Conservation (phyloP, 2,329 filamentous ascomycete species). For the Alternaria angustiovoidea region DNA sequence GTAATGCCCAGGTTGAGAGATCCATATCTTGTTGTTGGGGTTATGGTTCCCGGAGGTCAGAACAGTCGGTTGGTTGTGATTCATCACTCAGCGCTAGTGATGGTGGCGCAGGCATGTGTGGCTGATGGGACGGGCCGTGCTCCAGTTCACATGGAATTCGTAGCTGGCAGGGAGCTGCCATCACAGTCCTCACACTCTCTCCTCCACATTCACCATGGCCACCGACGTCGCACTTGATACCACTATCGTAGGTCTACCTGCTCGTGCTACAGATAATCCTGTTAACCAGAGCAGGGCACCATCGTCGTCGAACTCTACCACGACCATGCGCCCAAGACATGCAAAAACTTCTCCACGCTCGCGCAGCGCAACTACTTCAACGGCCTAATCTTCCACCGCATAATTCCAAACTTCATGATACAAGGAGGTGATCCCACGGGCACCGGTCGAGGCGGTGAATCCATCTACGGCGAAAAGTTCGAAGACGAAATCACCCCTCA, state of each 20-base stretch:
- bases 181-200: constrained; percentile 28
- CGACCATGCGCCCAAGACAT: constrained; percentile 85
- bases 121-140: constrained; percentile 21
- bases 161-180: constrained; percentile 19
- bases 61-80: constrained; percentile 21
- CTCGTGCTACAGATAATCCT: fast-evolving
- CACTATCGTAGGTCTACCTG: constrained; percentile 10
- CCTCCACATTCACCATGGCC: constrained; percentile 36
- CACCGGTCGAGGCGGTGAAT: constrained; percentile 85
- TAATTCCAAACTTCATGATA: constrained; percentile 96
- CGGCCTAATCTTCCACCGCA: constrained; percentile 84
- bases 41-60: constrained; percentile 9
- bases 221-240: constrained; percentile 85
- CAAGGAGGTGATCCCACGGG: constrained; percentile 95
- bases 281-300: constrained; percentile 67
- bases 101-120: constrained; percentile 23
- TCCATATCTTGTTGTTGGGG: constrained; percentile 41
- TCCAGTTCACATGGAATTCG: constrained; percentile 4
- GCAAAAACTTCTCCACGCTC: constrained; percentile 86
- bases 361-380: constrained; percentile 88
- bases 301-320: constrained; percentile 91
- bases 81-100: constrained; percentile 27
- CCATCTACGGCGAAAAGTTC: constrained; percentile 93
- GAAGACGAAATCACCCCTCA: constrained; percentile 83
- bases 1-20: constrained; percentile 64